A percentile compares a stretch with the other conserved stretches of the same genome.
phyloP scores from a whole-genome alignment of 345 rosid genomes.

The Hibiscus tridactylites region DNA sequence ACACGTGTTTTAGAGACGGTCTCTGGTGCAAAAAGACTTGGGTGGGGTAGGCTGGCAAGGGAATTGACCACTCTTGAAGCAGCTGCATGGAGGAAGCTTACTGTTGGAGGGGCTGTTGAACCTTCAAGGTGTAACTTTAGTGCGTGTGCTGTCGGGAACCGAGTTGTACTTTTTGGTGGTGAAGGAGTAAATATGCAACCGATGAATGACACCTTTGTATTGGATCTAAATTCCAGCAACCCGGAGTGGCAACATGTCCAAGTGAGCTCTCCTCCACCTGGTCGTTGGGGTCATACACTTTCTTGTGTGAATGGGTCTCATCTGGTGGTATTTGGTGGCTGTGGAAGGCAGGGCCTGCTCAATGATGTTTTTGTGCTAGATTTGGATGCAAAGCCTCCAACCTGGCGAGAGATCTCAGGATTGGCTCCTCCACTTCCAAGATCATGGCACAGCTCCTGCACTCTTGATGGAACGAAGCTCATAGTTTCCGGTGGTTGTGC shows the following conservation, averaged over 20 bases:
- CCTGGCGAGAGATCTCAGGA: slow-evolving; percentile 85
- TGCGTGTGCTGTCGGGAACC: slow-evolving; percentile 86
- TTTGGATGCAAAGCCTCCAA: slow-evolving; percentile 77
- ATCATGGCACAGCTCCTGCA: slow-evolving; percentile 93
- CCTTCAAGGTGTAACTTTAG: slow-evolving; percentile 89
- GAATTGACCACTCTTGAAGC: slow-evolving; percentile 88
- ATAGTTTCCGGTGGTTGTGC: slow-evolving; percentile 92
- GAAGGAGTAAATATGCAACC: slow-evolving; percentile 96
- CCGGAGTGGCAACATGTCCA: slow-evolving; percentile 83
- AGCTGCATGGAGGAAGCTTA: slow-evolving; percentile 80
- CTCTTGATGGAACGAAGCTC: slow-evolving; percentile 81
- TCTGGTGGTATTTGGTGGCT: slow-evolving; percentile 84
- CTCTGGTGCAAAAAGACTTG: slow-evolving; percentile 76
- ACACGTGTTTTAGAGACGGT: slow-evolving; percentile 67
- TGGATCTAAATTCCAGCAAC: slow-evolving; percentile 64
- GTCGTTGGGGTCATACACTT: slow-evolving; percentile 87
- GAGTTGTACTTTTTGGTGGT: slow-evolving; percentile 82
- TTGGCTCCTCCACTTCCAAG: slow-evolving; percentile 92
- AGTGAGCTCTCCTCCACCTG: slow-evolving; percentile 88
- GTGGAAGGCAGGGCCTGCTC: slow-evolving; percentile 78
- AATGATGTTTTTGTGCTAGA: slow-evolving; percentile 78
- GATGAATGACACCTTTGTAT: slow-evolving; percentile 83
- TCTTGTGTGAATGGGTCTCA: slow-evolving; percentile 66
- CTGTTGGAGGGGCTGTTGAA: slow-evolving; percentile 83
- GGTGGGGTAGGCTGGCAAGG: slow-evolving; percentile 79